Base-by-base conservation (phyloP, 768 basidiomycete species). In the Serendipita sp. region DNA sequence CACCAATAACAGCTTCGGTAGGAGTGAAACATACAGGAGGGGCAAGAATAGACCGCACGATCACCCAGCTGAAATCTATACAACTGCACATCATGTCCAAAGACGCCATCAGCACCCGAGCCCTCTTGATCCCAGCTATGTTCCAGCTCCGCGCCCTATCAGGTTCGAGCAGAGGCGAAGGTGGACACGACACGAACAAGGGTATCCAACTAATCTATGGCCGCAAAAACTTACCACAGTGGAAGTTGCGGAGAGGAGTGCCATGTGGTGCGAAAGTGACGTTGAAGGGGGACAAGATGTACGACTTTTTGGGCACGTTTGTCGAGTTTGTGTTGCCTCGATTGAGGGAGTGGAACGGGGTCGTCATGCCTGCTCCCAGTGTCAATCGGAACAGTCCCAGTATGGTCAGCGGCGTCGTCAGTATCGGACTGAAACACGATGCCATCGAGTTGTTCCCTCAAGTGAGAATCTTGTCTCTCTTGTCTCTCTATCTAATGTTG, bases 321-420 rank as follows among this genome's bases (percentile, higher is more conserved):
- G 83, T 85, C 70, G 92, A 97, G 71, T 96, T 97, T 71, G 95
- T 99, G 66, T 77, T 97, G n/a, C 95, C 95, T 1, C 85, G 95
- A 23, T 74, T 96, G 63, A 83, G 93, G 70, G 94, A 97, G 71
- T 99, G 92, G 76, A 78, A 80, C 10, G 96, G 95, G 34, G 71
- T 99, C 68, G 73, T 82, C 3, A 77, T 99, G 18, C 90, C 91
- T n/a, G 81, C 85, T 3, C 77, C 84, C 11, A 85, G 84, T 0
- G 79, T 82, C n/a, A 84, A 81, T 44, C 76, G 81, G 46, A 82
- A 85, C 67, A 87, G 85, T 1, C 85, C 90, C 1, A 85, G 83
- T 64, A 83, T 85, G 0, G 88, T 90, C 1, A 81, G 88, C 0
- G 94, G 96, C 62, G 91, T 95, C 18, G 89, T 97, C 62, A 83